A percentile compares a stretch with the other conserved stretches of the same genome.
phyloP scores from a whole-genome alignment of 2,329 filamentous ascomycete species.

The Xylaria sp. region DNA sequence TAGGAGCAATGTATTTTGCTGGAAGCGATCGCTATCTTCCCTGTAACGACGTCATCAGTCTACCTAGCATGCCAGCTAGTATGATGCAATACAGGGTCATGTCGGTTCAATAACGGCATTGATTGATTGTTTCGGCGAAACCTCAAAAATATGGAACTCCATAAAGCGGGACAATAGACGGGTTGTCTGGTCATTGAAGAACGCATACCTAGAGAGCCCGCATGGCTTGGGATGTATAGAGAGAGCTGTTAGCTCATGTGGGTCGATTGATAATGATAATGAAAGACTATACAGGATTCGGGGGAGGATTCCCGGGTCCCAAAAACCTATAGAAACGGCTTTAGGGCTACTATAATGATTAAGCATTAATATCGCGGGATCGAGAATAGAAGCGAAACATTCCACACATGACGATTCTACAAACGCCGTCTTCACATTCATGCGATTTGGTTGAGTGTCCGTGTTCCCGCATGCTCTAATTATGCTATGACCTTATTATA shows the following conservation, averaged over 20 bases:
- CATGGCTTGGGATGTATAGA: slow-evolving; percentile 6
- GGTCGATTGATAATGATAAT: slow-evolving; percentile 1
- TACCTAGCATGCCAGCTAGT: slow-evolving; percentile 17
- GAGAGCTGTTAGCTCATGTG: slow-evolving; percentile 7
- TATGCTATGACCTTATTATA: slow-evolving; percentile 15
- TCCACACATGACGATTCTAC: slow-evolving; percentile 21
- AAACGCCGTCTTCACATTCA: slow-evolving; percentile 20
- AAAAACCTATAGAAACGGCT: not conserved
- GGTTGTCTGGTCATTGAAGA: not conserved
- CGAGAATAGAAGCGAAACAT: slow-evolving; percentile 29
- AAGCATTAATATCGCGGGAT: slow-evolving; percentile 4
- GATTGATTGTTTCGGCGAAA: not conserved
- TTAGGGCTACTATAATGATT: slow-evolving; percentile 6
- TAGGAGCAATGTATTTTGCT: slow-evolving; percentile 34
- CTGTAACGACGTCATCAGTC: slow-evolving; percentile 32
- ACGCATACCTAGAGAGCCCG: not conserved
- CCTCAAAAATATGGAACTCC: not conserved
- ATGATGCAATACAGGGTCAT: slow-evolving; percentile 21
- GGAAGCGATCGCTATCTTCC: slow-evolving; percentile 32
- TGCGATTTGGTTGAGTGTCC: slow-evolving; percentile 24
- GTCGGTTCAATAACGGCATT: slow-evolving; percentile 26
- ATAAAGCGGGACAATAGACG: slow-evolving; percentile 8
- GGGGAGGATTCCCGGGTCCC: not conserved
- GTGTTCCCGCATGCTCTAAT: slow-evolving; percentile 12
- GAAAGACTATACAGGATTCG: slow-evolving; percentile 12